phyloP scores from a whole-genome alignment of 805 yeast genomes.

The Teunomyces kruisii region DNA sequence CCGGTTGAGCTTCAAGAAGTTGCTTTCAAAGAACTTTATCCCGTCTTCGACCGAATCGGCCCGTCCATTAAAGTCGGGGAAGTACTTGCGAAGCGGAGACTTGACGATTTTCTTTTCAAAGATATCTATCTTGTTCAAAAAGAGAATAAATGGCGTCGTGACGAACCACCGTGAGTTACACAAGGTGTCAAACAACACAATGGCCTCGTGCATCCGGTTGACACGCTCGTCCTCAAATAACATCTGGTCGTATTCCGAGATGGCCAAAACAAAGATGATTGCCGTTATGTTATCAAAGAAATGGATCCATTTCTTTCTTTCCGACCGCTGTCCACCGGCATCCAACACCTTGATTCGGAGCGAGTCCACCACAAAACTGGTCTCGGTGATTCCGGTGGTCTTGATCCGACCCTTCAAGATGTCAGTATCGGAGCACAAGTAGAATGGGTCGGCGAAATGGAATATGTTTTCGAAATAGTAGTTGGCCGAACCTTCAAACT shows the following conservation, averaged over 20 bases:
- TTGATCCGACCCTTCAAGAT: conserved; percentile 88
- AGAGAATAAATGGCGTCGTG: conserved; percentile 84
- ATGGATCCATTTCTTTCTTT: conserved; percentile 91
- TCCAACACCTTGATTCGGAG: conserved; percentile 77
- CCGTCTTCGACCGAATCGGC: conserved; percentile 67
- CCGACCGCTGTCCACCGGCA: conserved; percentile 96
- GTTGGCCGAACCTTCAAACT: conserved; percentile 77
- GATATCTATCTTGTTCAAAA: conserved; percentile 84
- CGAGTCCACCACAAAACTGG: conserved; percentile 64
- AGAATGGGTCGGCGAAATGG: conserved; percentile 62
- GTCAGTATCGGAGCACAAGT: conserved; percentile 76
- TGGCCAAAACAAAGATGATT: conserved; percentile 83
- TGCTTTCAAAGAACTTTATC: conserved; percentile 64
- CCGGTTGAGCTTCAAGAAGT: conserved; percentile 63
- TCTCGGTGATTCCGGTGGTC: conserved; percentile 93
- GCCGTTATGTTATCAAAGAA: conserved; percentile 90
- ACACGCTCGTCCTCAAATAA: conserved; percentile 86
- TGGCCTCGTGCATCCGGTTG: conserved; percentile 88
- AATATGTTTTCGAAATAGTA: conserved; percentile 77
- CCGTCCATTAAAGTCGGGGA: conserved; percentile 73
- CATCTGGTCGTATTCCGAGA: conserved; percentile 89
- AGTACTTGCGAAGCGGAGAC: conserved; percentile 68
- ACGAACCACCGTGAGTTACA: conserved; percentile 84
- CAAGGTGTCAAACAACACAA: conserved; percentile 77
- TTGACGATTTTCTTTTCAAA: conserved; percentile 66